phyloP scores from a whole-genome alignment of 371 early-diverging fungal species.

The Mucor plumbeus region DNA sequence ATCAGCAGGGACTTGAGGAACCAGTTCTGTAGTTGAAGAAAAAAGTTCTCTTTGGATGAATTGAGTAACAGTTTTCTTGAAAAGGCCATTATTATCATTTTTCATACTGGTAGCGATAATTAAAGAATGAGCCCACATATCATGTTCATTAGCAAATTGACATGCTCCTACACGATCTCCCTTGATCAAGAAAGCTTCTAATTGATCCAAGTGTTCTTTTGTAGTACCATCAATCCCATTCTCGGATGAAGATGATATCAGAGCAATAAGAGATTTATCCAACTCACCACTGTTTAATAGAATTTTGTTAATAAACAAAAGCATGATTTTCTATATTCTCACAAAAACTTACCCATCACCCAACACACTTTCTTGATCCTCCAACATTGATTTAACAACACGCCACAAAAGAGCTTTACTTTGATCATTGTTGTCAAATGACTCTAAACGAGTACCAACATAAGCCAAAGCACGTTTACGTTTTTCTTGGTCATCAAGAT shows the following conservation, averaged over 20 bases:
- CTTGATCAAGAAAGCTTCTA: conserved; percentile 67
- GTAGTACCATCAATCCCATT: conserved; percentile 16
- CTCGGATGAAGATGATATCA: conserved; percentile 19
- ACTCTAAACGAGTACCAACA: conserved; percentile 57
- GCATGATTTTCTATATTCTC: not conserved
- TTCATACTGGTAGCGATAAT: conserved; percentile 76
- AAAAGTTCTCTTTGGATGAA: conserved; percentile 69
- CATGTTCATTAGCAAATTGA: conserved; percentile 65
- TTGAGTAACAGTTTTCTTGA: conserved; percentile 73
- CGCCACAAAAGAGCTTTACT: conserved; percentile 59
- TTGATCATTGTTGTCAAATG: conserved; percentile 36
- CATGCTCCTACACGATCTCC: conserved; percentile 83
- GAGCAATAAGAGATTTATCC: conserved; percentile 24
- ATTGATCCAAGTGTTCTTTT: conserved; percentile 39
- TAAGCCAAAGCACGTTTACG: conserved; percentile 67
- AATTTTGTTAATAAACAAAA: not conserved
- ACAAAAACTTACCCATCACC: conserved; percentile 34
- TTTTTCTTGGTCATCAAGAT: conserved; percentile 57
- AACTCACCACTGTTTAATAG: conserved; percentile 14
- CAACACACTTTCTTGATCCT: conserved; percentile 61
- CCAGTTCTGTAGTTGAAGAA: conserved; percentile 19
- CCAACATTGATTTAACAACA: conserved; percentile 66
- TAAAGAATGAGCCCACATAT: conserved; percentile 89
- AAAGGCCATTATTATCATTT: conserved; percentile 71
- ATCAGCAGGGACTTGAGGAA: conserved; percentile 40